phyloP scores from a whole-genome alignment of 352 stramenopile genomes.

The Phytophthora sojae region DNA sequence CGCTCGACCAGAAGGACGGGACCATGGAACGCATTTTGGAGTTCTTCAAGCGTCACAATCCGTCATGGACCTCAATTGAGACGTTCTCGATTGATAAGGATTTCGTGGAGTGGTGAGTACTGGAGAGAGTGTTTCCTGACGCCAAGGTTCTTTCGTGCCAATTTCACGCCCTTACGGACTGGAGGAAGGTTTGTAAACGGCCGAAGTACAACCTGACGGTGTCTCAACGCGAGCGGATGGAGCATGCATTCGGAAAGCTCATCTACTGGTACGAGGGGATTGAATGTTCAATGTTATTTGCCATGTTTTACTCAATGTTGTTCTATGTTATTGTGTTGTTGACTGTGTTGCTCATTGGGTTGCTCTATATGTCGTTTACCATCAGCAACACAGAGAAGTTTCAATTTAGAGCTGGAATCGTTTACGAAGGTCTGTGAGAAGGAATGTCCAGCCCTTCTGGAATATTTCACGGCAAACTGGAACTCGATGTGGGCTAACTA shows the following conservation, averaged over 20 bases:
- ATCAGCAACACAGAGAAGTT: background rate
- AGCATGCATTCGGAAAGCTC: slow-evolving; percentile 5
- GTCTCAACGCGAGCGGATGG: slow-evolving; percentile 12
- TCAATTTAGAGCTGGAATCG: background rate
- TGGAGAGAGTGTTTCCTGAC: slow-evolving; percentile 1
- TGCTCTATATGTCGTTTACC: background rate
- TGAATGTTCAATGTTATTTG: background rate
- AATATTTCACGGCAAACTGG: slow-evolving; percentile 24
- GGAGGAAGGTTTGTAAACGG: slow-evolving; percentile 5
- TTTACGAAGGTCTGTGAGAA: background rate
- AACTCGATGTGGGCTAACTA: slow-evolving; percentile 28
- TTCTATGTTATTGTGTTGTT: background rate
- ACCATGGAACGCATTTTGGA: slow-evolving; percentile 21
- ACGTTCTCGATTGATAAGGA: slow-evolving; percentile 6
- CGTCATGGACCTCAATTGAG: background rate
- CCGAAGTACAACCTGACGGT: slow-evolving; percentile 17
- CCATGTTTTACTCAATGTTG: slow-evolving; percentile 5
- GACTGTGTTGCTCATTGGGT: slow-evolving; percentile 1
- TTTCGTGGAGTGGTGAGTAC: slow-evolving; percentile 19
- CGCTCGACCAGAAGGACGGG: slow-evolving; percentile 20
- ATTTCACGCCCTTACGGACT: slow-evolving; percentile 17
- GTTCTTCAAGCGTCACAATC: slow-evolving; percentile 10
- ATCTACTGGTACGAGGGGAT: slow-evolving; percentile 3
- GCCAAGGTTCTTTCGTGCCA: slow-evolving; percentile 16
- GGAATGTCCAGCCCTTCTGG: slow-evolving; percentile 1